Percentiles rank a stretch among this genome's conserved stretches.
These are phyloP conservation scores for Diplogelasinospora grovesii DNA, from an alignment of 495 filamentous ascomycete species.

Conservation along the genomic window DNA sequence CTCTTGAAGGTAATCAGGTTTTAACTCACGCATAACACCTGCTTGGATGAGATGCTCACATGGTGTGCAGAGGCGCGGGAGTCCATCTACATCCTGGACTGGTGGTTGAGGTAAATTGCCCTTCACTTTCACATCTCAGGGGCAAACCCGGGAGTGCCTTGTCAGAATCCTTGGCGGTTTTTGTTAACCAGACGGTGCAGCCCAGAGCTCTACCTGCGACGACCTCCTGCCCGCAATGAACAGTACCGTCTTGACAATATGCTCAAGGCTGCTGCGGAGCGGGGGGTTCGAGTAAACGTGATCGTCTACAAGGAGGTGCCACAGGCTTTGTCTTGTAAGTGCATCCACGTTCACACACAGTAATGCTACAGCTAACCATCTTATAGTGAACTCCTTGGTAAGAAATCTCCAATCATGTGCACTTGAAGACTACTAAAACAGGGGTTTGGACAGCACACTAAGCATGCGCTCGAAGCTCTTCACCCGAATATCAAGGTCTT, in stretches of 20 bases:
- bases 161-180: too few relatives aligned
- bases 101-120: constrained; percentile 63
- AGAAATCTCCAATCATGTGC: not conserved
- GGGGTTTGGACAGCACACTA: constrained; percentile 61
- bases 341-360: not conserved
- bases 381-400: constrained; percentile 60
- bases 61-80: constrained; percentile 54
- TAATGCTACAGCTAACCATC: constrained; percentile 1
- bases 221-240: constrained; percentile 75
- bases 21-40: not conserved
- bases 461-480: constrained; percentile 67
- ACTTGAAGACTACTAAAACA: constrained; percentile 1
- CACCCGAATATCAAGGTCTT: constrained; percentile 90
- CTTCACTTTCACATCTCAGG: too few relatives aligned
- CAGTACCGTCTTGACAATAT: constrained; percentile 84
- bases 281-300: constrained; percentile 80
- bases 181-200: constrained; percentile 15
- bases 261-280: constrained; percentile 78
- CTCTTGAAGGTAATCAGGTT: constrained; percentile 54
- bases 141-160: too few relatives aligned
- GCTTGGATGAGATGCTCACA: constrained; percentile 10
- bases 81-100: constrained; percentile 90
- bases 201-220: constrained; percentile 81
- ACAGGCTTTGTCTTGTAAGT: constrained; percentile 78
- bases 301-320: constrained; percentile 96